These are phyloP conservation scores for Colletotrichum chlorophyti DNA, from an alignment of 2,329 filamentous ascomycete species.

Conservation along the genomic window DNA sequence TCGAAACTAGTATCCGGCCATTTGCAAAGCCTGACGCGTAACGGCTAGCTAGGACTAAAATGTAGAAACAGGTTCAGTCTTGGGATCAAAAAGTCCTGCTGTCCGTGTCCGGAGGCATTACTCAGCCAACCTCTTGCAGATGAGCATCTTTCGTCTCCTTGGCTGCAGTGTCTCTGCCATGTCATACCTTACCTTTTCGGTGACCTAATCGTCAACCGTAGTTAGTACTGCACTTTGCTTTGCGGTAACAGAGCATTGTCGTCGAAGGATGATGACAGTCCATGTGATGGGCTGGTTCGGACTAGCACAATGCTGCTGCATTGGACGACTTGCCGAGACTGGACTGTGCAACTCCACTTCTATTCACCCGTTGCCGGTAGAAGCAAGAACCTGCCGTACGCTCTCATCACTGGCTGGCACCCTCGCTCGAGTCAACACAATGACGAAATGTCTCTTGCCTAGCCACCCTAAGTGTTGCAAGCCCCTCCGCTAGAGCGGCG, in stretches of 20 bases:
- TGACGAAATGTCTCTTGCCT: constrained; percentile 26
- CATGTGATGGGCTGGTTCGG: constrained; percentile 1
- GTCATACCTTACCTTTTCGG: constrained; percentile 29
- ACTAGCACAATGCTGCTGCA: background rate
- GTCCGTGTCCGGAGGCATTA: too few species aligned
- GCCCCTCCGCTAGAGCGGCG: background rate
- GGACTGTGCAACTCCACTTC: background rate
- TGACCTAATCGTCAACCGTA: constrained; percentile 6
- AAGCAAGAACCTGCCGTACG: background rate
- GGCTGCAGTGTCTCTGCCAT: constrained; percentile 28
- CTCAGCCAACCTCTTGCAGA: constrained; percentile 11
- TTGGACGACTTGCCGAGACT: background rate
- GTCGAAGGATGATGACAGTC: constrained; percentile 4
- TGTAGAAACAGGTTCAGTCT: too few species aligned
- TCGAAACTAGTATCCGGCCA: too few species aligned
- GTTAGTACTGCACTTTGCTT: background rate
- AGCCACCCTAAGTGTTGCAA: constrained; percentile 6
- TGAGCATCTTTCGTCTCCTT: constrained; percentile 14
- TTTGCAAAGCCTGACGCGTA: too few species aligned
- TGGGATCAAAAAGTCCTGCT: too few species aligned
- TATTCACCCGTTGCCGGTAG: too few species aligned
- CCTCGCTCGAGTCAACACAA: background rate
- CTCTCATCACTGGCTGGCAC: too few species aligned
- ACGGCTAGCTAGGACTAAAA: too few species aligned
- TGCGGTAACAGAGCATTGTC: background rate